Evolutionary conservation across 768 basidiomycete species (phyloP), one percentile per base, ranked within the genome.

Genomic region (Suillus fuscotomentosus): DNA sequence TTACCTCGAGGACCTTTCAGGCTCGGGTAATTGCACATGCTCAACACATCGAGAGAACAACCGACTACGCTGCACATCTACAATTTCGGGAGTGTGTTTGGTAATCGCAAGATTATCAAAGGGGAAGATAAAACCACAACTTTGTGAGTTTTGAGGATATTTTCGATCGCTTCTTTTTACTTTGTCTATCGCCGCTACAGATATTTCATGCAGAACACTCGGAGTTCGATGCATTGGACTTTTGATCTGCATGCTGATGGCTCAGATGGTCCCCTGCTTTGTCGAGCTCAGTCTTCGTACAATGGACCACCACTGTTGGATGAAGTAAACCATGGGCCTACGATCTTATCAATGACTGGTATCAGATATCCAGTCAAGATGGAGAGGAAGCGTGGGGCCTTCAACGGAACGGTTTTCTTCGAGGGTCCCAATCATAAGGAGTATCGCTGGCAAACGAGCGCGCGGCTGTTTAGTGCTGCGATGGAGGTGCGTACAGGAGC

Each of bases 31-130:
- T 50, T 43, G 17, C 36, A 42, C 5, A 68, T 62, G 67, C 27
- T 43, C 15, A 42, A 27, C 24, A 63, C 64, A 17, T 43, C 15
- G 3, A 14, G 24, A 1, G 66, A 62, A 43, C 65, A 14, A 31
- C 65, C 47, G 17, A 42, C 67, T 17, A 72, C 70, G 11, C 60
- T 74, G 38, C 73, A 76, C 54, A 65, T 74, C 39, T 75, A 72
- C 64, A 69, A 68, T 45, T 60, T 69, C 5, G 71, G 70, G 6
- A 61, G 73, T 24, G 54, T 74, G 31, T 57, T 74, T n/a, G 65
- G 72, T n/a, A 70, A 71, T 53, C 64, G 72, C 27, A 70, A 62
- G 60, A 38, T 74, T 54, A 22, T 74, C 27, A 74, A 67, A 57
- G 74, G 70, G 2, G 68, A 69, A 38, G 74, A 74, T 43, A 73